Base-by-base conservation (phyloP, 1,284 basidiomycete genomes). In the Cutaneotrichosporon cutaneum region DNA sequence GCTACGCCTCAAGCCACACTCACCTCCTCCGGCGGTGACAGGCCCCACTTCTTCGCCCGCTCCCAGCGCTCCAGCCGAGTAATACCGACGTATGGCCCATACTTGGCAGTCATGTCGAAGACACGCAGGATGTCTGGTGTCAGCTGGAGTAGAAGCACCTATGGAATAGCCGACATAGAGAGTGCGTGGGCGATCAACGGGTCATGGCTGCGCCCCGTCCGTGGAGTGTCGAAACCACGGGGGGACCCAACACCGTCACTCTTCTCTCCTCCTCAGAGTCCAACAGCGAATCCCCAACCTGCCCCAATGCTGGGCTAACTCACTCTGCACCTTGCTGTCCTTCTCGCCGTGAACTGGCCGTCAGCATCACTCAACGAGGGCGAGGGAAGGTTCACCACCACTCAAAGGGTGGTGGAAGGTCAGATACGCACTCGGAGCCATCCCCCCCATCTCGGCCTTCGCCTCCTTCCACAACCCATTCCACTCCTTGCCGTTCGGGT, bases 41-140 rank as follows among this genome's bases (percentile, higher is more conserved):
- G 81, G 7, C 91, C 92, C 50, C 94, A 82, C 18, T 85, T 83
- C 51, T 88, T 76, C 0, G 94, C 94, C 44, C 94, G 83, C 70
- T 95, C 85, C 92, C 92, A 98, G 35, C 94, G 84, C 66, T 94
- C 87, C 26, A 96, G 80, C 48, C 94, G 85, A 14, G 87, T 85
- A 52, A 94, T 83, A 1, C 93, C 93, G 48, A 90, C 83, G 68
- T 88, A 92, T 2, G 93, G 93, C 0, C 93, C 93, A 73, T 88
- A 95, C 68, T 91, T 86, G 61, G 88, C 87, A 0, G 87, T 86
- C 85, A 90, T 79, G 76, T 94, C 91, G 69, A 93, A 94, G 2
- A 88, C 84, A 2, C 90, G 85, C 14, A 93, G 85, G 55, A 92
- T 89, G 82, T 87, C 77, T 90, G 83, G 0, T 11, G 67, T 86